phyloP scores from a whole-genome alignment of 805 yeast genomes.

The Ogataea degrootiae region DNA sequence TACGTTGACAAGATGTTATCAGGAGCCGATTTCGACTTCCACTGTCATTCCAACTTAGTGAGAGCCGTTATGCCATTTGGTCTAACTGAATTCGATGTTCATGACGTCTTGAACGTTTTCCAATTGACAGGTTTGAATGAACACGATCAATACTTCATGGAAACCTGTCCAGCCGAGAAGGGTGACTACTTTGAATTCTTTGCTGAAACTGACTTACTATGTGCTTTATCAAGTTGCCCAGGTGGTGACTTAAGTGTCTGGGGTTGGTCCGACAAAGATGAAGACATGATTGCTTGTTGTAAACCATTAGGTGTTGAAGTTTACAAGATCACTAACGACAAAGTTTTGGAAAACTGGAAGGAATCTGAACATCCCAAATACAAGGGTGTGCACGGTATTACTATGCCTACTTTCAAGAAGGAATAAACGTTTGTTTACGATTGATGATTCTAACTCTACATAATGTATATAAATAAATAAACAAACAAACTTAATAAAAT shows the following conservation, averaged over 20 bases:
- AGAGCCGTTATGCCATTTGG: conserved; percentile 58
- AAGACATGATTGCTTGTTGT: conserved; percentile 57
- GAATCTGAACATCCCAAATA: conserved; percentile 48
- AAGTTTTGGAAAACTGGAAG: conserved; percentile 44
- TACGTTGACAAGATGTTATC: conserved; percentile 59
- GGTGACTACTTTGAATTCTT: conserved; percentile 62
- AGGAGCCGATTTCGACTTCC: conserved; percentile 62
- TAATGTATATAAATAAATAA: background rate
- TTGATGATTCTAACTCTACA: background rate
- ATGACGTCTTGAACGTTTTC: conserved; percentile 65
- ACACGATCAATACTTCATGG: conserved; percentile 65
- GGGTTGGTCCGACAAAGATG: conserved; percentile 66
- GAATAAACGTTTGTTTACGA: background rate
- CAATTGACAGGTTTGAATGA: conserved; percentile 66
- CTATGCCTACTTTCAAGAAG: conserved; percentile 18
- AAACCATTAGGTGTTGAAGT: conserved; percentile 62
- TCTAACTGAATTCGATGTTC: conserved; percentile 61
- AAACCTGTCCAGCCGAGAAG: conserved; percentile 57
- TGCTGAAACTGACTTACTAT: conserved; percentile 60
- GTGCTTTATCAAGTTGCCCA: conserved; percentile 65
- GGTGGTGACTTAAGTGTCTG: conserved; percentile 65
- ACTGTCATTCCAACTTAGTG: conserved; percentile 61
- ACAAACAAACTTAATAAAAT: background rate
- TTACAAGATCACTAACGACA: conserved; percentile 44
- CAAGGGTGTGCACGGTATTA: conserved; percentile 53